Conservation (phyloP, 768 basidiomycete genomes). For the Tubosaeta sp. region DNA sequence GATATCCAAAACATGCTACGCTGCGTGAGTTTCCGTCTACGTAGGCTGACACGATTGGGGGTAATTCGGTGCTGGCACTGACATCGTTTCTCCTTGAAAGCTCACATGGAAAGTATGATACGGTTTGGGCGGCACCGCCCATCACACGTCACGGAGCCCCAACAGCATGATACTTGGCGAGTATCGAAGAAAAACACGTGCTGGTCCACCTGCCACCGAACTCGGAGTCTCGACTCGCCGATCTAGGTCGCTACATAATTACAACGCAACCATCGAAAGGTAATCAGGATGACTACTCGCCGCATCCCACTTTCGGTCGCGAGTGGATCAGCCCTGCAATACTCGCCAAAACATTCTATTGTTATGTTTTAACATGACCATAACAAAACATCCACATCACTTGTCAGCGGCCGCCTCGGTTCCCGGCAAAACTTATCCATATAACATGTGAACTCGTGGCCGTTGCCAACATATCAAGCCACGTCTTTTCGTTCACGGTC, state of each 20-base stretch:
- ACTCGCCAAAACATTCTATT: neutral
- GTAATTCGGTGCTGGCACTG: too few relatives aligned
- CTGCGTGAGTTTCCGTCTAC: neutral
- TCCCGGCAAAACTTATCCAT: neutral
- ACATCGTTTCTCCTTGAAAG: too few relatives aligned
- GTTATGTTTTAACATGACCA: neutral
- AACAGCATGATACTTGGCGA: neutral
- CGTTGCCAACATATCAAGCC: neutral
- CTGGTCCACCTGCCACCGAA: neutral
- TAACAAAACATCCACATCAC: neutral
- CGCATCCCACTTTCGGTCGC: neutral
- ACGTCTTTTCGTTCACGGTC: neutral
- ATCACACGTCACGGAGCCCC: neutral
- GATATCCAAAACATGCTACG: neutral
- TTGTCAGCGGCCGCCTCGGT: neutral
- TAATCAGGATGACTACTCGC: neutral
- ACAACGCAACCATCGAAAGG: neutral
- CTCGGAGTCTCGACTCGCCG: neutral
- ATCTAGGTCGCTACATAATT: neutral
- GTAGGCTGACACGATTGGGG: too few relatives aligned
- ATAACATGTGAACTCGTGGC: neutral
- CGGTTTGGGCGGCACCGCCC: too few relatives aligned
- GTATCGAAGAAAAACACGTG: neutral
- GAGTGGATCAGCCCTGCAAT: neutral
- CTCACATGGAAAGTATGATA: too few relatives aligned